Percentiles rank a stretch among this genome's conserved stretches.
Evolutionary conservation across 2,329 filamentous ascomycete genomes (phyloP).

Genomic region (Clarireedia monteithiana): DNA sequence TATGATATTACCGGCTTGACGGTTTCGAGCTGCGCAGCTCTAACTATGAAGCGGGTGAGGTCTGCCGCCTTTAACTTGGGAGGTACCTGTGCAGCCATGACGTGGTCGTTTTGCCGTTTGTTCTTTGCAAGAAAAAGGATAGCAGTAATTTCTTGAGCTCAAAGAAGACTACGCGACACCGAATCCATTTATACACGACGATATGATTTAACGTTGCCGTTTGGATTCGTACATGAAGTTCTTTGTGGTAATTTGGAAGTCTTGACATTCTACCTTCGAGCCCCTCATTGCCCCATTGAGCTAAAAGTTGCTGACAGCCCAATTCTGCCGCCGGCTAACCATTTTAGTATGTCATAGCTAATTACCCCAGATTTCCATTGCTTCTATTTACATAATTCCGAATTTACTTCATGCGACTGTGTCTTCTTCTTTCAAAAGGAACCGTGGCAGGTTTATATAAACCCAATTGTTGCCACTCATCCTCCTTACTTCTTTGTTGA

Average conservation of each 20-base stretch:
- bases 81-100: slow-evolving; percentile 68
- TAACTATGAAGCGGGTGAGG: slow-evolving; percentile 73
- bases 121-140: not conserved
- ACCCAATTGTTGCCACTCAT: not conserved
- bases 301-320: not conserved
- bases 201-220: too few relatives aligned
- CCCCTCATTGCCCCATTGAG: not conserved
- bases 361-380: slow-evolving; percentile 8
- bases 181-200: too few relatives aligned
- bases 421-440: slow-evolving; percentile 4
- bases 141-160: not conserved
- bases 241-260: too few relatives aligned
- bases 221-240: too few relatives aligned
- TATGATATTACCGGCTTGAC: slow-evolving; percentile 86
- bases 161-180: not conserved
- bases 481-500: not conserved
- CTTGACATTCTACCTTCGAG: not conserved
- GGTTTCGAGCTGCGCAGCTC: slow-evolving; percentile 76
- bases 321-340: not conserved
- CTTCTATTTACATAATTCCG: not conserved
- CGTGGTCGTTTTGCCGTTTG: not conserved
- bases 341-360: too few relatives aligned
- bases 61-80: slow-evolving; percentile 70
- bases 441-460: not conserved
- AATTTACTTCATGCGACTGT: slow-evolving; percentile 8